Percentiles rank a stretch among this genome's conserved stretches.
These are phyloP conservation scores for Xanthoceras sorbifolium DNA, from an alignment of 345 rosid species.

Conservation along the genomic window DNA sequence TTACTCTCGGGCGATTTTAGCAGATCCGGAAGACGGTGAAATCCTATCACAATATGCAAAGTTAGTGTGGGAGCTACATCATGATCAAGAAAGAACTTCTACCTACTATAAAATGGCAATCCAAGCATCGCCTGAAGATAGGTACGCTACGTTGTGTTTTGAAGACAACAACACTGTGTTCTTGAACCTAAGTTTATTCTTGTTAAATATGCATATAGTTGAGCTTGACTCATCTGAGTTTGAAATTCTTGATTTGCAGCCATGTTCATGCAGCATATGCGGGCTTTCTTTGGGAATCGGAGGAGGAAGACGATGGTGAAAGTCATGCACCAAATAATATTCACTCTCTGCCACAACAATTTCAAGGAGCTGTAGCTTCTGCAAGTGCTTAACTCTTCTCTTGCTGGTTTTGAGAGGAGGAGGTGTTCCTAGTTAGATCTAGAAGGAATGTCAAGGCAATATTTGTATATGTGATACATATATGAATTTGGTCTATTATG, in stretches of 20 bases:
- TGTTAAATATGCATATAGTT: background rate
- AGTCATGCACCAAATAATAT: slow-evolving; percentile 14
- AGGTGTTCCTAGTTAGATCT: background rate
- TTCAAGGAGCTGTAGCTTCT: slow-evolving; percentile 22
- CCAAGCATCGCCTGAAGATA: slow-evolving; percentile 53
- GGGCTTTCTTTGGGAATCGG: slow-evolving; percentile 58
- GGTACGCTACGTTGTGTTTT: slow-evolving; percentile 23
- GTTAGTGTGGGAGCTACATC: slow-evolving; percentile 49
- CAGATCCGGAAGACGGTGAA: slow-evolving; percentile 58
- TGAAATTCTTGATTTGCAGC: slow-evolving; percentile 30
- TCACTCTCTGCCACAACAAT: background rate
- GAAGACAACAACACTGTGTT: background rate
- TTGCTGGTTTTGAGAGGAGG: background rate
- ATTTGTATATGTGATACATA: background rate
- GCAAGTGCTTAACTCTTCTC: slow-evolving; percentile 18
- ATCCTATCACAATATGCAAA: slow-evolving; percentile 52
- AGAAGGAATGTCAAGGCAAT: background rate
- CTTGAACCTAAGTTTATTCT: background rate
- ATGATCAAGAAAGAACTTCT: slow-evolving; percentile 43
- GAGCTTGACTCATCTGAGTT: background rate
- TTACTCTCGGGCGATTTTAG: slow-evolving; percentile 52
- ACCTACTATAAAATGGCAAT: slow-evolving; percentile 50
- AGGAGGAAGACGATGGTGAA: slow-evolving; percentile 42
- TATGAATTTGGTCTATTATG: background rate
- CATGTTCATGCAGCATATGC: slow-evolving; percentile 72